Percentiles rank a stretch among this genome's conserved stretches.
phyloP scores from a whole-genome alignment of 2,329 filamentous ascomycete genomes.

The Ophiocordyceps camponoti-saundersi region DNA sequence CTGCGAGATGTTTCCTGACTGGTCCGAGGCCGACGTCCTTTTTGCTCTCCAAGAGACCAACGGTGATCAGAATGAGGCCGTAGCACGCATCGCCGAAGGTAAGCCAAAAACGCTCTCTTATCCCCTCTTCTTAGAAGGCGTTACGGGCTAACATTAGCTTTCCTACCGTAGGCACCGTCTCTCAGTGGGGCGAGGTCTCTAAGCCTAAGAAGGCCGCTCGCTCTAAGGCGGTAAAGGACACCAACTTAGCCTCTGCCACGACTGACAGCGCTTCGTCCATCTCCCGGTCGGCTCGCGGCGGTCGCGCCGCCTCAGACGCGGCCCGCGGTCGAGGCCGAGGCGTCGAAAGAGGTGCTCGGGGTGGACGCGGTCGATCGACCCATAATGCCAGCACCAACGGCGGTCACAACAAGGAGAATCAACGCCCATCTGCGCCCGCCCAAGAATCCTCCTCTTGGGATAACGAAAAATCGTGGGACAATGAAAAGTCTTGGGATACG shows the following conservation, averaged over 20 bases:
- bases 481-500: slow-evolving; percentile 12
- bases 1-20: slow-evolving; percentile 86
- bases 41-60: slow-evolving; percentile 82
- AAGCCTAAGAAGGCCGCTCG: slow-evolving; percentile 64
- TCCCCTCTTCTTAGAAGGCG: neutral
- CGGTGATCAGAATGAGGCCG: slow-evolving; percentile 58
- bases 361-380: slow-evolving; percentile 46
- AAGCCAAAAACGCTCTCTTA: slow-evolving; percentile 5
- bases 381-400: slow-evolving; percentile 40
- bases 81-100: slow-evolving; percentile 70
- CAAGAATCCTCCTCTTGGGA: slow-evolving; percentile 44
- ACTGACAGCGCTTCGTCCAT: slow-evolving; percentile 26
- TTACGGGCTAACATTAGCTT: slow-evolving; percentile 4
- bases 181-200: slow-evolving; percentile 72
- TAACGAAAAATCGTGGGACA: slow-evolving; percentile 27
- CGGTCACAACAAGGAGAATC: slow-evolving; percentile 36
- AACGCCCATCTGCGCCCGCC: slow-evolving; percentile 47
- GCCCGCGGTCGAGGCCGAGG: slow-evolving; percentile 45
- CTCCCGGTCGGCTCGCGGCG: slow-evolving; percentile 37
- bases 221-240: slow-evolving; percentile 55
- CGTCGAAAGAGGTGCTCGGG: slow-evolving; percentile 43
- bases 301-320: slow-evolving; percentile 43
- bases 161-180: slow-evolving; percentile 45
- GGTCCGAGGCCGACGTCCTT: slow-evolving; percentile 89
- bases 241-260: slow-evolving; percentile 31